Conservation (phyloP, 2,329 filamentous ascomycete genomes). For the Aspergillus sp. region DNA sequence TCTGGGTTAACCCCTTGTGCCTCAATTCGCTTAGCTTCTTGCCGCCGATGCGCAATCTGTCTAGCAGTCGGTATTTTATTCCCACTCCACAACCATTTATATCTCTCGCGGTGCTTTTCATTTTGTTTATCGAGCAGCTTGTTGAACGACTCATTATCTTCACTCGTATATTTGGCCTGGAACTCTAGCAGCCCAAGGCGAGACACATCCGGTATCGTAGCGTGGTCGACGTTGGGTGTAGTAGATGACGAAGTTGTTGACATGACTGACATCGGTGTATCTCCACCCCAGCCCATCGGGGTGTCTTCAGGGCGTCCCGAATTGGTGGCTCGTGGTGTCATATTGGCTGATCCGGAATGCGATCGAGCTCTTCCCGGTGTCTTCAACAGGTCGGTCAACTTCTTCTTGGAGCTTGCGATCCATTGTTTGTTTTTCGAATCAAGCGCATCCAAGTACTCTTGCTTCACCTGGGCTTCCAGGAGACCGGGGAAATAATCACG, state of each 20-base stretch:
- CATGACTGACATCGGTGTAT: slow-evolving; percentile 68
- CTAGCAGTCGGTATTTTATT: slow-evolving; percentile 75
- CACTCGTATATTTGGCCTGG: slow-evolving; percentile 91
- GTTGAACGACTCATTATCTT: slow-evolving; percentile 98
- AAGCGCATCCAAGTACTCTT: slow-evolving; percentile 88
- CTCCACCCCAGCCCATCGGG: slow-evolving; percentile 61
- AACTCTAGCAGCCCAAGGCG: slow-evolving; percentile 82
- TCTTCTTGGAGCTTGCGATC: slow-evolving; percentile 78
- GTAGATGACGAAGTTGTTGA: slow-evolving; percentile 36
- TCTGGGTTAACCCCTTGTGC: slow-evolving; percentile 60
- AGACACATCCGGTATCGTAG: slow-evolving; percentile 61
- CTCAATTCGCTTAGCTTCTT: slow-evolving; percentile 71
- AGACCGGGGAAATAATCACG: slow-evolving; percentile 96
- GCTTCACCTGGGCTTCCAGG: slow-evolving; percentile 79
- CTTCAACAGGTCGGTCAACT: slow-evolving; percentile 71
- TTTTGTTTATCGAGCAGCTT: slow-evolving; percentile 89
- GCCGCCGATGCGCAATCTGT: slow-evolving; percentile 57
- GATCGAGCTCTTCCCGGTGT: slow-evolving; percentile 64
- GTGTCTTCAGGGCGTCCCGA: slow-evolving; percentile 26
- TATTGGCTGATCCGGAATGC: slow-evolving; percentile 28
- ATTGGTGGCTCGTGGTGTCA: slow-evolving; percentile 58
- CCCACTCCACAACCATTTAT: slow-evolving; percentile 83
- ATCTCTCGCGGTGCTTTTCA: slow-evolving; percentile 76
- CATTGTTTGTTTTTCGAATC: slow-evolving; percentile 82
- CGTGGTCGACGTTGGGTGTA: slow-evolving; percentile 43